Conservation (phyloP, 371 early-diverging fungal genomes). For the Mortierella sp. region DNA sequence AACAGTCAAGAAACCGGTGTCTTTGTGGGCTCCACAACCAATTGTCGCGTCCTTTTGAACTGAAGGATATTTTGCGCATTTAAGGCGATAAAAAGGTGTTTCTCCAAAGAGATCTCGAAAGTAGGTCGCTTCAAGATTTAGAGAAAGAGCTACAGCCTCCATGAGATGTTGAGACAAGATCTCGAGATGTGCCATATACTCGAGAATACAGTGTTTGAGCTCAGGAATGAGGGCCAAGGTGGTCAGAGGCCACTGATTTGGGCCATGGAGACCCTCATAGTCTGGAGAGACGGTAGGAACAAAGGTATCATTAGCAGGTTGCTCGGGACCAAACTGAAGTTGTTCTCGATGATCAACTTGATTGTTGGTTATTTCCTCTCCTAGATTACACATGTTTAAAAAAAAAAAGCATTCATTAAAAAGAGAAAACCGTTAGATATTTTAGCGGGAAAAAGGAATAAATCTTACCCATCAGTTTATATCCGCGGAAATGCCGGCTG, state of each 20-base stretch:
- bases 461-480: slow-evolving; percentile 63
- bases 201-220: slow-evolving; percentile 59
- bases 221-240: slow-evolving; percentile 53
- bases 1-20: slow-evolving; percentile 68
- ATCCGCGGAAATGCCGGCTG: slow-evolving; percentile 75
- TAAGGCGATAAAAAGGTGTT: slow-evolving; percentile 60
- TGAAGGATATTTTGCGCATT: slow-evolving; percentile 50
- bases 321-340: slow-evolving; percentile 70
- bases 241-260: slow-evolving; percentile 66
- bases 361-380: slow-evolving; percentile 45
- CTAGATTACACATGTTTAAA: slow-evolving; percentile 9
- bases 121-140: slow-evolving; percentile 59
- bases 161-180: slow-evolving; percentile 61
- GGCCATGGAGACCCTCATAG: slow-evolving; percentile 63
- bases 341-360: slow-evolving; percentile 65
- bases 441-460: neutral
- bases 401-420: slow-evolving; percentile 1
- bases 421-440: neutral
- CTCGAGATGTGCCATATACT: slow-evolving; percentile 60
- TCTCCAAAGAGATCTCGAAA: slow-evolving; percentile 62
- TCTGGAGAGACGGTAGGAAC: slow-evolving; percentile 52
- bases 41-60: slow-evolving; percentile 37
- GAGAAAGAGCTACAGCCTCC: slow-evolving; percentile 62
- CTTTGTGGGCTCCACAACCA: slow-evolving; percentile 55
- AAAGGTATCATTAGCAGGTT: slow-evolving; percentile 26